These are phyloP conservation scores for Curvularia sp. DNA, from an alignment of 2,329 filamentous ascomycete genomes.

Conservation along the genomic window DNA sequence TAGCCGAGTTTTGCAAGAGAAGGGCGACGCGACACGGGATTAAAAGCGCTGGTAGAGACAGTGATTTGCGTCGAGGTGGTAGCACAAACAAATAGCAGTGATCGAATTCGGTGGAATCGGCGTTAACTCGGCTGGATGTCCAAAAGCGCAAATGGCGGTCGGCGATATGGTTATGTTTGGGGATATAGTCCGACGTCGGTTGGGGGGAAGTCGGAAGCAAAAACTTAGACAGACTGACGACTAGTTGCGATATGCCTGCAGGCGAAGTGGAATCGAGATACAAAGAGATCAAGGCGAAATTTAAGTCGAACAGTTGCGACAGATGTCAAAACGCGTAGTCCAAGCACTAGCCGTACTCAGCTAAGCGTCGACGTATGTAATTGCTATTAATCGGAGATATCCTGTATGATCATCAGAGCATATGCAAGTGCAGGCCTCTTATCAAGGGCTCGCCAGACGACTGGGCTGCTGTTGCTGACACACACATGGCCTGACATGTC, in stretches of 20 bases:
- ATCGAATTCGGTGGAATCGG: slow-evolving; percentile 6
- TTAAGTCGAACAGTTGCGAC: slow-evolving; percentile 41
- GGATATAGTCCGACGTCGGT: slow-evolving; percentile 6
- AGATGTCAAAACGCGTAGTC: slow-evolving; percentile 34
- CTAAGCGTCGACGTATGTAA: slow-evolving; percentile 18
- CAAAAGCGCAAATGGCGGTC: slow-evolving; percentile 5
- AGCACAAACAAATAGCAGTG: background rate
- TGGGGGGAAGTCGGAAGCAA: slow-evolving; percentile 5
- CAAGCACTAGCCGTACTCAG: slow-evolving; percentile 30
- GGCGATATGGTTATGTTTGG: slow-evolving; percentile 3
- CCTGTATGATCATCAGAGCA: slow-evolving; percentile 11
- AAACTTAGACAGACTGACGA: slow-evolving; percentile 5
- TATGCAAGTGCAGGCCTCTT: slow-evolving; percentile 1
- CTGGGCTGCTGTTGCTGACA: slow-evolving; percentile 22
- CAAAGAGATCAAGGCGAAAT: slow-evolving; percentile 15
- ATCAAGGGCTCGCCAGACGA: slow-evolving; percentile 11
- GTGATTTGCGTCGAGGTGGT: background rate
- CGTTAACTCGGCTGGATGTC: slow-evolving; percentile 4
- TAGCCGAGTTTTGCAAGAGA: background rate
- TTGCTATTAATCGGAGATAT: slow-evolving; percentile 6
- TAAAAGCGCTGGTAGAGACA: slow-evolving; percentile 1
- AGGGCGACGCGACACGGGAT: slow-evolving; percentile 21
- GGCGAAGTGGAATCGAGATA: slow-evolving; percentile 18
- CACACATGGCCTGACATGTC: slow-evolving; percentile 9
- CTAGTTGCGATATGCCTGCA: slow-evolving; percentile 3